Evolutionary conservation across 1,139 yeast species (phyloP), one percentile per base, ranked within the genome.

Genomic region (Komagataea norvegica): DNA sequence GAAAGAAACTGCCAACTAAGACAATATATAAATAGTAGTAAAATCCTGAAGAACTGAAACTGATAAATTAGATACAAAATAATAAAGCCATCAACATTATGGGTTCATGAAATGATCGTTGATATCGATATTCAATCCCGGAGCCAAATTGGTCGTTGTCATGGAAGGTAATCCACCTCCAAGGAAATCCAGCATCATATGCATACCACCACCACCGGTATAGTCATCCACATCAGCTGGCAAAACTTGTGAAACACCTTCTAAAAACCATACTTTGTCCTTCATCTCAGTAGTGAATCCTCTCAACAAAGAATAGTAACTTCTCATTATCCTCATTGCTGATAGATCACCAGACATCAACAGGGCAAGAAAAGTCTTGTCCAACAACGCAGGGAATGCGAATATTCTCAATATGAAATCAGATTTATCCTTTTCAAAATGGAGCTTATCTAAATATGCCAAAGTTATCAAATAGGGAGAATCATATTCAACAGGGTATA

Each of bases 331-430:
- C 48, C 93, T 67, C 87, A 85, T 85, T 6, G 96, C 93, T 44
- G 81, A 77, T 31, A 79, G 63, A 59, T 89, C 96, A 29, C 96
- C 95, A 13, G 79, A 74, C 77, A 85, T 83, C 35, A 89, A 70
- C 28, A 88, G 60, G 2, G 83, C 78, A 31, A 88, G 66, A 49
- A 89, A 82, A 22, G 77, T 72, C 55, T 82, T 83, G 58, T 89
- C 96, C 47, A 89, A 65, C 34, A 89, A 63, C 1, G 96, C 96
- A 5, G 97, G 97, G 61, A 89, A 88, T 9, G 96, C 91, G 67
- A 89, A 89, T 17, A 89, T 83, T 33, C 96, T 66, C 29, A 89
- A 64, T 26, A 89, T 85, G 54, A 87, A 89, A 57, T 88, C 96
- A 1, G 88, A 76, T 60, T 85, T 83, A 59, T 81, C 75, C 46